A percentile compares a stretch with the other conserved stretches of the same genome.
phyloP scores from a whole-genome alignment of 1,284 basidiomycete genomes.

The Fomitiporia mediterranea region DNA sequence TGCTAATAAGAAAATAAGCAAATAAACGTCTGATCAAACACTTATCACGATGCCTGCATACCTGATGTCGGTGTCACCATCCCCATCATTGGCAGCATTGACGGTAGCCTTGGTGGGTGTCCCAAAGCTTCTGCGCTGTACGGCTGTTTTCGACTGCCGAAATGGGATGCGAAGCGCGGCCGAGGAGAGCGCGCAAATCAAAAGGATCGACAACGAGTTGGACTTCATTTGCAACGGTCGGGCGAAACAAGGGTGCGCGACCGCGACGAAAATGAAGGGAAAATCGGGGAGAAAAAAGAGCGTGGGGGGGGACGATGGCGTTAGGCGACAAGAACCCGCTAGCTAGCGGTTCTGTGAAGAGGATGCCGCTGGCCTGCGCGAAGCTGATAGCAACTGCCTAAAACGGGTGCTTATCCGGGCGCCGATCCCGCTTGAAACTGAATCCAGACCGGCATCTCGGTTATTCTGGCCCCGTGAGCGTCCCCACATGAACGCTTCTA shows the following conservation, averaged over 20 bases:
- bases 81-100: constrained; percentile 21
- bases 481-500: neutral
- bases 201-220: constrained; percentile 18
- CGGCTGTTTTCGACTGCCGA: neutral
- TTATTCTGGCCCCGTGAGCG: constrained; percentile 7
- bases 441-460: neutral
- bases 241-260: constrained; percentile 10
- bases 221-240: constrained; percentile 21
- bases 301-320: constrained; percentile 14
- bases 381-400: neutral
- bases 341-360: neutral
- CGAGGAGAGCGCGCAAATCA: constrained; percentile 10
- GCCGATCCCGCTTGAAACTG: neutral
- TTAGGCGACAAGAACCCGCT: constrained; percentile 1
- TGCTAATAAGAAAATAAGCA: constrained; percentile 40
- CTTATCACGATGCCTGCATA: constrained; percentile 23
- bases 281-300: constrained; percentile 25
- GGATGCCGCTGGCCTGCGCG: neutral
- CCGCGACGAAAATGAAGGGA: constrained; percentile 17
- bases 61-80: constrained; percentile 29
- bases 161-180: constrained; percentile 18
- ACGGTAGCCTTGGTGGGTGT: neutral
- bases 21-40: constrained; percentile 31
- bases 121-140: constrained; percentile 11
- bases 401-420: neutral